phyloP scores from a whole-genome alignment of 345 rosid genomes.

The Pseudoturritis turrita region DNA sequence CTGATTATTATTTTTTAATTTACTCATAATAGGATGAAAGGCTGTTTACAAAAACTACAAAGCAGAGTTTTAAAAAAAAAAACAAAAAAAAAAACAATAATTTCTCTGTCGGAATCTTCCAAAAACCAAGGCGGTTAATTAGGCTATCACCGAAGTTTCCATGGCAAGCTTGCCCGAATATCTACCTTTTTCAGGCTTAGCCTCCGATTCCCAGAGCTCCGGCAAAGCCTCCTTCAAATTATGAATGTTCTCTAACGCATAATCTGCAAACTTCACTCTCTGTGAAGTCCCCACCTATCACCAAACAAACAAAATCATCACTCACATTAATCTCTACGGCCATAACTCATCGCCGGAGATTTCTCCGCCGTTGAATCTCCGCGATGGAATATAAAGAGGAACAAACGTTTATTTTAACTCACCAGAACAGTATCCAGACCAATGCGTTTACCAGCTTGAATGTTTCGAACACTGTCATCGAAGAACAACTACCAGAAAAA shows the following conservation, averaged over 20 bases:
- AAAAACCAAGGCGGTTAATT: constrained; percentile 9
- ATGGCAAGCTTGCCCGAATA: constrained; percentile 50
- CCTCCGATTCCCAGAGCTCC: constrained; percentile 33
- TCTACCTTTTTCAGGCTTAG: constrained; percentile 41
- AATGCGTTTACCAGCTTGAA: constrained; percentile 68
- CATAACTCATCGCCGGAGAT: too few species aligned
- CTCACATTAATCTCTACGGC: background rate
- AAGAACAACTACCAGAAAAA: constrained; percentile 49
- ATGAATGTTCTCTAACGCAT: constrained; percentile 27
- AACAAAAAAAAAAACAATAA: background rate
- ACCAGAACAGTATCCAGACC: constrained; percentile 72
- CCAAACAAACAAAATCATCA: background rate
- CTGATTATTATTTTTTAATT: background rate
- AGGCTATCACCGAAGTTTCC: constrained; percentile 83
- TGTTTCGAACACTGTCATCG: constrained; percentile 80
- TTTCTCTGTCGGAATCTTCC: background rate
- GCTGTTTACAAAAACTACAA: background rate
- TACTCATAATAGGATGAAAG: background rate
- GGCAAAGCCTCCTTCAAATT: constrained; percentile 35
- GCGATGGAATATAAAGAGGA: background rate
- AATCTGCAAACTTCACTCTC: constrained; percentile 43
- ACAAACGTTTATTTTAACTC: constrained; percentile 8
- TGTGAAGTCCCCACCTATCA: constrained; percentile 62
- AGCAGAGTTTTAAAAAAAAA: background rate
- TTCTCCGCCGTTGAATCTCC: background rate